A percentile compares a stretch with the other conserved stretches of the same genome.
phyloP scores from a whole-genome alignment of 2,329 filamentous ascomycete genomes.

The Mycosphaerella sp. region DNA sequence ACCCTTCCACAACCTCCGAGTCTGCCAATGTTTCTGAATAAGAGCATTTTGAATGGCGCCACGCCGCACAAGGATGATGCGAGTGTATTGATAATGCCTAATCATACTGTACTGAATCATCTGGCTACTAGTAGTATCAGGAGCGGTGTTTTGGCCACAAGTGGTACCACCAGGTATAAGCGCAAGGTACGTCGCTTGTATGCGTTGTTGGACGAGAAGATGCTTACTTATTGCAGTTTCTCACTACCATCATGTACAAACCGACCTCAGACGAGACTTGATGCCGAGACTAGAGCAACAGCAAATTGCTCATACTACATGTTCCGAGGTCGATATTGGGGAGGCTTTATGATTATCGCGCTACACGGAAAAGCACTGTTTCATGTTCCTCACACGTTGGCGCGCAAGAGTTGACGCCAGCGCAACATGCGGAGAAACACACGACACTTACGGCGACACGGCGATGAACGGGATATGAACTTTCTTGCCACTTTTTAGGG shows the following conservation, averaged over 20 bases:
- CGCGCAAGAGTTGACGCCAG: conserved; percentile 11
- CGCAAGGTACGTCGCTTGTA: conserved; percentile 60
- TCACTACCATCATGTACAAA: conserved; percentile 97
- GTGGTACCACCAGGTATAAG: conserved; percentile 94
- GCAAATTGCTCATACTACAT: too few relatives aligned
- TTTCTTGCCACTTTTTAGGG: background rate
- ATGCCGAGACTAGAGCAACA: background rate
- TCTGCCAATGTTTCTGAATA: conserved; percentile 83
- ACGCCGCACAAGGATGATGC: conserved; percentile 96
- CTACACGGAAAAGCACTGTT: background rate
- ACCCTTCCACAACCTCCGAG: conserved; percentile 77
- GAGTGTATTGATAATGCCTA: conserved; percentile 93
- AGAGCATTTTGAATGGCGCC: conserved; percentile 87
- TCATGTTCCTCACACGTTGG: background rate
- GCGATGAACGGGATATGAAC: background rate
- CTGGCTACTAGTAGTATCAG: conserved; percentile 97
- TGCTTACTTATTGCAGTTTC: conserved; percentile 57
- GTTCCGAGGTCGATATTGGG: background rate
- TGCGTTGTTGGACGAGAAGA: background rate
- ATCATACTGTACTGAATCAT: conserved; percentile 94
- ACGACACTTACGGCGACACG: conserved; percentile 1
- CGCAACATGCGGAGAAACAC: background rate
- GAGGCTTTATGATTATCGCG: background rate
- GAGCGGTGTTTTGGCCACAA: conserved; percentile 89
- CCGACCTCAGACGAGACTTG: conserved; percentile 54